Percentiles rank a stretch among this genome's conserved stretches.
Conservation (phyloP, 108 stramenopile species). For the Stephanodiscus minutulus region DNA sequence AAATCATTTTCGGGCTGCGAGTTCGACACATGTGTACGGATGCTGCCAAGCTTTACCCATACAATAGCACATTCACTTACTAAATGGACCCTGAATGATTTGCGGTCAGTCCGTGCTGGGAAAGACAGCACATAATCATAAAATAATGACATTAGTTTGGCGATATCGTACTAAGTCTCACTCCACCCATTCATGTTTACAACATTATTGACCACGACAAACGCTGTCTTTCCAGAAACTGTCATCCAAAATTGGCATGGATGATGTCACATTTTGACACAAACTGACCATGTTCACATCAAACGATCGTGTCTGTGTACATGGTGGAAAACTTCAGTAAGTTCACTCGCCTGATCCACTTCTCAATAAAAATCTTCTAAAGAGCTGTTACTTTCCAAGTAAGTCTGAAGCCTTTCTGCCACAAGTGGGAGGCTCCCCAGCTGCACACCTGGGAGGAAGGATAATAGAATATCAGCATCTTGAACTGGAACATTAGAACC, state of each 20-base stretch:
- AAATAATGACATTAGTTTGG: too few species aligned
- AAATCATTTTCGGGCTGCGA: too few species aligned
- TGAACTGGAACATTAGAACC: neutral
- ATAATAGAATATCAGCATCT: slow-evolving; percentile 12
- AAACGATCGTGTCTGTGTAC: neutral
- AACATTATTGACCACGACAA: too few species aligned
- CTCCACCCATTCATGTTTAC: too few species aligned
- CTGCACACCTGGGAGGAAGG: slow-evolving; percentile 35
- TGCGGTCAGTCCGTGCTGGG: too few species aligned
- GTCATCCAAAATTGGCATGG: neutral
- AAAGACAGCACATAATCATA: too few species aligned
- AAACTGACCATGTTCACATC: neutral
- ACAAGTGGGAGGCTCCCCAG: slow-evolving; percentile 38
- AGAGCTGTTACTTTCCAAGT: slow-evolving; percentile 21
- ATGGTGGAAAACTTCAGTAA: neutral
- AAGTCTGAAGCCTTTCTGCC: slow-evolving; percentile 28
- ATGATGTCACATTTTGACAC: neutral
- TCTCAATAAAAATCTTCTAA: neutral
- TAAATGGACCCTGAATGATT: too few species aligned
- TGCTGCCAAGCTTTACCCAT: too few species aligned
- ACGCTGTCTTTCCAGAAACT: neutral
- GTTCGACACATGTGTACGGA: too few species aligned
- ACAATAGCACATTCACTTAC: too few species aligned
- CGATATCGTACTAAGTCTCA: too few species aligned
- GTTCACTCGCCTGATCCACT: neutral